Evolutionary conservation across 805 yeast genomes (phyloP).

Genomic region (Barnettozyma wickerhamii): DNA sequence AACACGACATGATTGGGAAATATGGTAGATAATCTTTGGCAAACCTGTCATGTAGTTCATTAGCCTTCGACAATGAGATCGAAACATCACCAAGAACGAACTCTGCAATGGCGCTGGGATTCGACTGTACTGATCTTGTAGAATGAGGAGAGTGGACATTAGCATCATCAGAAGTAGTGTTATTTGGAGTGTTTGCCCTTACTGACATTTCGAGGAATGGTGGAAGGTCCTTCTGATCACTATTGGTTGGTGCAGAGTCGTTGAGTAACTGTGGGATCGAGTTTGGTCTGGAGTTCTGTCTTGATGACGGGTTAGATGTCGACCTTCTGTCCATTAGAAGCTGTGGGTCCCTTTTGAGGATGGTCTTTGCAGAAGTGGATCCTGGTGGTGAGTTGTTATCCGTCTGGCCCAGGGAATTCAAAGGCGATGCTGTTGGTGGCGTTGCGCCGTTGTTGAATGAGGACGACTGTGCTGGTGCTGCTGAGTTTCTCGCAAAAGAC

Average conservation of each 20-base stretch:
- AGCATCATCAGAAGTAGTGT: conserved; percentile 2
- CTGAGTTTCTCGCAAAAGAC: conserved; percentile 1
- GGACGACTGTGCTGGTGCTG: conserved; percentile 9
- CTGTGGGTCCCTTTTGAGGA: conserved; percentile 40
- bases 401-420: conserved; percentile 9
- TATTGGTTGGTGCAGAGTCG: conserved; percentile 39
- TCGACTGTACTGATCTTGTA: conserved; percentile 20
- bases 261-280: conserved; percentile 34
- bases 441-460: conserved; percentile 3
- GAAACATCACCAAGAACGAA: conserved; percentile 74
- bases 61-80: conserved; percentile 62
- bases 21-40: conserved; percentile 64
- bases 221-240: conserved; percentile 33
- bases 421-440: conserved; percentile 20
- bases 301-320: conserved; percentile 17
- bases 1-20: conserved; percentile 72
- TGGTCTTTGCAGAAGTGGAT: conserved; percentile 35
- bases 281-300: conserved; percentile 21
- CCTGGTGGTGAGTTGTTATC: conserved; percentile 17
- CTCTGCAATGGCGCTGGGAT: conserved; percentile 42
- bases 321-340: conserved; percentile 33
- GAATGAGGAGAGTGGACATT: conserved; percentile 18
- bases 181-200: conserved; percentile 30
- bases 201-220: conserved; percentile 40
- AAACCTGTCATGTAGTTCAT: conserved; percentile 67